These are phyloP conservation scores for Globisporangium parvum DNA, from an alignment of 352 stramenopile genomes.

Conservation along the genomic window DNA sequence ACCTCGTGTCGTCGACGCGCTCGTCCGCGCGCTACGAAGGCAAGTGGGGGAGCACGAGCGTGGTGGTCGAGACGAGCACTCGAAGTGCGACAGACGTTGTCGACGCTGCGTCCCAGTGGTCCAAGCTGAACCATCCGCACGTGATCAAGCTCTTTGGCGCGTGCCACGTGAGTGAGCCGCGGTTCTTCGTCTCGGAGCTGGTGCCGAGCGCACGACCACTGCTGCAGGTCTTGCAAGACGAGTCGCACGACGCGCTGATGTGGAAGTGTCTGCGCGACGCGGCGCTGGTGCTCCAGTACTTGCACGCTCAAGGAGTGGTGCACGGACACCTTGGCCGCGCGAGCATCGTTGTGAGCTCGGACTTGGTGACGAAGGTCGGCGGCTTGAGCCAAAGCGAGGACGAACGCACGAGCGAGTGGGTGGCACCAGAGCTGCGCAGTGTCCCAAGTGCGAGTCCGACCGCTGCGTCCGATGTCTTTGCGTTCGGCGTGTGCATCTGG, in stretches of 20 bases:
- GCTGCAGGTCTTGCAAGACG: background rate
- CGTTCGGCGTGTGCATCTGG: background rate
- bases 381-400: constrained; percentile 5
- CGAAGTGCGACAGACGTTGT: background rate
- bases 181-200: background rate
- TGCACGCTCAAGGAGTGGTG: constrained; percentile 17
- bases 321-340: constrained; percentile 9
- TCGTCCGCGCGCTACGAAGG: background rate
- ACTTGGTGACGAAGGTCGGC: constrained; percentile 7
- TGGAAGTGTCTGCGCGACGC: constrained; percentile 19
- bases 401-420: background rate
- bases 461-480: constrained; percentile 17
- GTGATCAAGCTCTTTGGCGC: constrained; percentile 6
- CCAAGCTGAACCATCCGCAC: constrained; percentile 3
- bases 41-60: constrained; percentile 1
- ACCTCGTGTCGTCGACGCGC: background rate
- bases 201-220: background rate
- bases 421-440: constrained; percentile 11
- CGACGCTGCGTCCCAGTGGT: background rate
- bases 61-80: background rate
- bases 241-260: background rate
- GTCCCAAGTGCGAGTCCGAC: background rate
- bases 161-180: background rate
- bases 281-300: constrained; percentile 20
- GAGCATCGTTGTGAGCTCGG: constrained; percentile 10